Evolutionary conservation across 768 basidiomycete genomes (phyloP).

Genomic region (Boletus sensibilis): DNA sequence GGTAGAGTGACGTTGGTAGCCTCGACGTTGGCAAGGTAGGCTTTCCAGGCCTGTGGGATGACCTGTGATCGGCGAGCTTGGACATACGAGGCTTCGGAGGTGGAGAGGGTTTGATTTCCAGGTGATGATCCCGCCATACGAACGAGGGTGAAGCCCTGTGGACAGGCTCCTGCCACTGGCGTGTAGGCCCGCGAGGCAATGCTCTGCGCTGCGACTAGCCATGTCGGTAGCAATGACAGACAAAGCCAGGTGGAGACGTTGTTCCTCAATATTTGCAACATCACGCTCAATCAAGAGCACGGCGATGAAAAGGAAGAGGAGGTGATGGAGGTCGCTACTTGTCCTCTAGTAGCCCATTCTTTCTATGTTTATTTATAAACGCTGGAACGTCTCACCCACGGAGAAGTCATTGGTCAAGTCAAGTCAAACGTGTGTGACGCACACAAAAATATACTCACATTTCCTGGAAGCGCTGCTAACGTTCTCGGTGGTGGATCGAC

Average conservation of each 20-base stretch:
- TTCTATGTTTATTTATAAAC: neutral
- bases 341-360: neutral
- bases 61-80: constrained; percentile 33
- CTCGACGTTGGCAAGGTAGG: constrained; percentile 40
- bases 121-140: constrained; percentile 26
- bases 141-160: constrained; percentile 27
- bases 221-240: constrained; percentile 2
- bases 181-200: constrained; percentile 28
- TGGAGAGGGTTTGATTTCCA: constrained; percentile 35
- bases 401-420: neutral
- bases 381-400: neutral
- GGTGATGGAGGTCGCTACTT: neutral
- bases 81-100: constrained; percentile 39
- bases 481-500: neutral
- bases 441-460: neutral
- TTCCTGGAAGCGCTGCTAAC: neutral
- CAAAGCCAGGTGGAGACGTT: constrained; percentile 9
- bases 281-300: neutral
- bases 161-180: constrained; percentile 20
- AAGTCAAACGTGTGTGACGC: neutral
- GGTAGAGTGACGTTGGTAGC: constrained; percentile 32
- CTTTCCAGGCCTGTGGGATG: constrained; percentile 39
- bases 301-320: neutral
- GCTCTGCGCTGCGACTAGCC: constrained; percentile 21
- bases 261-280: neutral